Percentiles rank a stretch among this genome's conserved stretches.
phyloP scores from a whole-genome alignment of 169 alveolate genomes.

The Cryptosporidium meleagridis region DNA sequence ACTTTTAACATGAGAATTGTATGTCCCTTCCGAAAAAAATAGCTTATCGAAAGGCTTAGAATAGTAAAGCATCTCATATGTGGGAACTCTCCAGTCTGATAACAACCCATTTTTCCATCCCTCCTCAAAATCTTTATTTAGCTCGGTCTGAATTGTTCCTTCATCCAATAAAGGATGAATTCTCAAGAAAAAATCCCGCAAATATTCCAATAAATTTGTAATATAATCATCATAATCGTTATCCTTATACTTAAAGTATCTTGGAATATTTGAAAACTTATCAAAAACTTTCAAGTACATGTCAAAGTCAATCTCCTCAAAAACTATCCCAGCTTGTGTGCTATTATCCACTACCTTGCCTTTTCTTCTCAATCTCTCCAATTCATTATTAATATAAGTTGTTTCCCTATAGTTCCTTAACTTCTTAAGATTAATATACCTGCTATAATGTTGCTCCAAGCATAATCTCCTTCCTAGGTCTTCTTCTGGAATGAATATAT shows the following conservation, averaged over 20 bases:
- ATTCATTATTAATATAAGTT: conserved; percentile 56
- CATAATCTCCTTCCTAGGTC: conserved; percentile 83
- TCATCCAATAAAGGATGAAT: conserved; percentile 82
- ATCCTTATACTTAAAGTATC: conserved; percentile 85
- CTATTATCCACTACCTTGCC: neutral
- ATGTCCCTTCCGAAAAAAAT: conserved; percentile 80
- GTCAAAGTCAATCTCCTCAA: conserved; percentile 83
- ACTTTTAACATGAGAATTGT: conserved; percentile 76
- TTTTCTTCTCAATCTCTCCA: conserved; percentile 63
- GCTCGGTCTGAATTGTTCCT: conserved; percentile 76
- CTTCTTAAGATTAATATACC: conserved; percentile 82
- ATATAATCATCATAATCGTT: conserved; percentile 80
- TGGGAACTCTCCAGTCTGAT: conserved; percentile 83
- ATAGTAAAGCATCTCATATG: conserved; percentile 81
- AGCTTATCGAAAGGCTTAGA: conserved; percentile 83
- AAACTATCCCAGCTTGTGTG: conserved; percentile 35
- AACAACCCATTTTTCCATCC: conserved; percentile 80
- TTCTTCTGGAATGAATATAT: conserved; percentile 83
- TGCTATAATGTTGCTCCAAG: conserved; percentile 80
- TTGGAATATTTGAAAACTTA: conserved; percentile 82
- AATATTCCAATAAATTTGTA: conserved; percentile 77
- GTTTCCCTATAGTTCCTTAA: conserved; percentile 77
- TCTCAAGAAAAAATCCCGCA: conserved; percentile 79
- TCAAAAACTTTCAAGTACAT: conserved; percentile 82
- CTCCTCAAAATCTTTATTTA: conserved; percentile 80